Evolutionary conservation across 805 yeast species (phyloP), one percentile per base, ranked within the genome.

Genomic region (Ogataea populi-albae): DNA sequence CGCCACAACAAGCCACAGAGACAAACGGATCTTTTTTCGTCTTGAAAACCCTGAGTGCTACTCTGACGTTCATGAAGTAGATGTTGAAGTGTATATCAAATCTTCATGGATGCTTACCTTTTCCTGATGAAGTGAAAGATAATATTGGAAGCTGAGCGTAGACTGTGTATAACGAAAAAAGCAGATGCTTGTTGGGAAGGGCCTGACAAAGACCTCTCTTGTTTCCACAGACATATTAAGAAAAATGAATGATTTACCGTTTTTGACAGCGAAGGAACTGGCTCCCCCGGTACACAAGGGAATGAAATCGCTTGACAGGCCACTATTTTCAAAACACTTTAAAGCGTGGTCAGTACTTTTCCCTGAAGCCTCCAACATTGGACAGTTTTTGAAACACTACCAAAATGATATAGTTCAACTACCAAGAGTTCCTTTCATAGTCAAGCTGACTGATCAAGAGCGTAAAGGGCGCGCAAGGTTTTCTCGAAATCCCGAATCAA

Each of bases 341-440:
- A 71, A 75, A 1, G 62, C 87, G 15, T 75, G 85, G 47, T 82
- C 79, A 18, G 87, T 89, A 0, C 62, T 66, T 33, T 77, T 91
- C 50, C 78, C 81, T 4, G 79, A 88, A 36, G 86, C 91, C 1
- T 64, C 73, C 41, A 52, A 64, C 38, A 67, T 87, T 20, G 79
- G 86, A 4, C 50, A 51, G 3, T 81, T 88, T 55, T 73, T 79
- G n/a, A 81, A 79, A 50, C 48, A 59, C 3, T 72, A 75, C 54
- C 69, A 72, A 34, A 52, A 60, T 7, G 93, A 82, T 46, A 65
- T 86, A n/a, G 61, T 91, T 19, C 74, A 75, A 43, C 51, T 85
- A n/a, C 85, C 86, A 11, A 73, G 84, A 5, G 65, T 86, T 5
- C 77, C 86, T 15, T 84, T 81, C 41, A 78, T 89, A 4, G 77